Evolutionary conservation across 1,139 yeast species (phyloP).

Genomic region (Debaryomyces sp.): DNA sequence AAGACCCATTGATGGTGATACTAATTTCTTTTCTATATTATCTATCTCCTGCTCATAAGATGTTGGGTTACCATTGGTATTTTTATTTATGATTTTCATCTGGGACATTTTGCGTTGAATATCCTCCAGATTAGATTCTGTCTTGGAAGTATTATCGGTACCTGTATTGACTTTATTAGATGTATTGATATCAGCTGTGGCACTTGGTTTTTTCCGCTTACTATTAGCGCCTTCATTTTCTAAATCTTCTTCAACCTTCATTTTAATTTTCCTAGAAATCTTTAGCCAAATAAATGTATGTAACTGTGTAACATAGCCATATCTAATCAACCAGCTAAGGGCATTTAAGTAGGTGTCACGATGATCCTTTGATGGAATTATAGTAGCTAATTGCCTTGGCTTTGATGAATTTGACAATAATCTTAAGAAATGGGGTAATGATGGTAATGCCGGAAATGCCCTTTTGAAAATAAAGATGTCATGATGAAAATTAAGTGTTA

Average conservation of each 20-base stretch:
- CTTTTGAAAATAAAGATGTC: conserved; percentile 57
- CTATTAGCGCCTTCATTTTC: conserved; percentile 55
- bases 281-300: conserved; percentile 82
- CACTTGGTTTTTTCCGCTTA: conserved; percentile 15
- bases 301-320: conserved; percentile 82
- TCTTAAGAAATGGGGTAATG: conserved; percentile 71
- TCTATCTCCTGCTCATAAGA: conserved; percentile 17
- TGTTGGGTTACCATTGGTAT: neutral
- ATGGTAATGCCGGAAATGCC: conserved; percentile 76
- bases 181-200: conserved; percentile 8
- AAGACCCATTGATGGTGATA: conserved; percentile 22
- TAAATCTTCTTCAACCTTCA: conserved; percentile 81
- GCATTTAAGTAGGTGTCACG: conserved; percentile 75
- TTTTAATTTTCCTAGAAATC: conserved; percentile 71
- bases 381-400: conserved; percentile 69
- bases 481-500: conserved; percentile 47
- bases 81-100: neutral
- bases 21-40: conserved; percentile 16
- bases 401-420: conserved; percentile 68
- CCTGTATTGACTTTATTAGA: conserved; percentile 16
- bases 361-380: conserved; percentile 86
- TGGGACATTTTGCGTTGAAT: neutral
- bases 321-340: conserved; percentile 77
- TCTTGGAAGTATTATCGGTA: conserved; percentile 39
- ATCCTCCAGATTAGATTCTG: neutral